Conservation (phyloP, 75 land plant species). For the Sequoia sempervirens region DNA sequence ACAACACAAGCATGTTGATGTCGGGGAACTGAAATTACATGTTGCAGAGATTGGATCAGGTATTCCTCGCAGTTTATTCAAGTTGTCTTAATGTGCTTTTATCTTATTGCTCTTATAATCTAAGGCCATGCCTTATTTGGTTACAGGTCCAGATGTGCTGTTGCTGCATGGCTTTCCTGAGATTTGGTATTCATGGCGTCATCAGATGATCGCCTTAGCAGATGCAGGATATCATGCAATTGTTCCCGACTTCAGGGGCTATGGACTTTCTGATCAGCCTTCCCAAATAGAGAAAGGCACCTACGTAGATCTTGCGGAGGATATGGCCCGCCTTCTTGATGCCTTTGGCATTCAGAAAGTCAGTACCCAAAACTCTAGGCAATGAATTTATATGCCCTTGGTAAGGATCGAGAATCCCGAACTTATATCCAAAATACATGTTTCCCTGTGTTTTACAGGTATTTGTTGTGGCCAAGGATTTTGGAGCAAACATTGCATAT, state of each 20-base stretch:
- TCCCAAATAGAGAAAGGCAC: constrained; percentile 5
- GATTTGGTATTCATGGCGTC: too few species aligned
- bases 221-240: too few species aligned
- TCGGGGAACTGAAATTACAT: too few species aligned
- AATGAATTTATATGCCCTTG: too few species aligned
- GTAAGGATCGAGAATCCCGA: not conserved
- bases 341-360: constrained; percentile 40
- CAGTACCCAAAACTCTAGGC: not conserved
- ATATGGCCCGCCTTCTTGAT: constrained; percentile 31
- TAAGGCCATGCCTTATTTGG: not conserved
- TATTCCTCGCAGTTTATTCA: too few species aligned
- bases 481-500: constrained; percentile 35
- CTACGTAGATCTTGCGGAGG: constrained; percentile 10
- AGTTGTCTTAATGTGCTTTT: too few species aligned
- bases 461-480: constrained; percentile 53
- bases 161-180: too few species aligned
- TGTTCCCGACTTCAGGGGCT: too few species aligned
- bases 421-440: not conserved
- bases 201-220: too few species aligned
- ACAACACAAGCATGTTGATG: constrained; percentile 2
- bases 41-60: too few species aligned
- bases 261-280: constrained; percentile 8
- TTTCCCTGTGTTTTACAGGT: constrained; percentile 16
- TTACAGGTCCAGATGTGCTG: not conserved
- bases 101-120: not conserved